Evolutionary conservation across 2,329 filamentous ascomycete species (phyloP).

Genomic region (Penicillium digitatum): DNA sequence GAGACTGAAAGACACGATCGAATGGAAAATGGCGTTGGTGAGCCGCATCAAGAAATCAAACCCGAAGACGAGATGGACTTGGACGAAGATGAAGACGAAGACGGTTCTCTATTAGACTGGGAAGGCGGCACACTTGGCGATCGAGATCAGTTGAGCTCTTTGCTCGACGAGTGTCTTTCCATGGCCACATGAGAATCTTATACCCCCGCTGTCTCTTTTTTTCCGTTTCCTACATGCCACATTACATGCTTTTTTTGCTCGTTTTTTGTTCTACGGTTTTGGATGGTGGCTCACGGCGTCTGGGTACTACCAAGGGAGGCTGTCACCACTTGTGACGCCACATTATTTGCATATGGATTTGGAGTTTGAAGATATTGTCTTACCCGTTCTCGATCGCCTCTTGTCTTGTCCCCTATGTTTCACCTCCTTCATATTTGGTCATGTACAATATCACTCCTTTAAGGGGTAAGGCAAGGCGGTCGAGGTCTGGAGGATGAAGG

Average conservation of each 20-base stretch:
- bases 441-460: conserved; percentile 21
- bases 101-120: conserved; percentile 32
- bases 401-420: conserved; percentile 14
- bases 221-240: conserved; percentile 9
- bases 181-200: conserved; percentile 36
- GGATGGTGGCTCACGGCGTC: conserved; percentile 30
- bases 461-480: conserved; percentile 5
- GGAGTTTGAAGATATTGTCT: conserved; percentile 21
- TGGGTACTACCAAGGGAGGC: conserved; percentile 23
- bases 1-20: conserved; percentile 48
- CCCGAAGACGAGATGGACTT: conserved; percentile 40
- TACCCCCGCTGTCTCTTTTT: conserved; percentile 15
- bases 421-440: conserved; percentile 6
- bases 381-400: conserved; percentile 13
- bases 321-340: conserved; percentile 14
- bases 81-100: conserved; percentile 33
- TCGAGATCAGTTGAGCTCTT: conserved; percentile 36
- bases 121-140: conserved; percentile 37
- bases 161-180: conserved; percentile 43
- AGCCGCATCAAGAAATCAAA: conserved; percentile 21
- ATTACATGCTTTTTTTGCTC: conserved; percentile 8
- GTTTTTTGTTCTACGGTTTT: conserved; percentile 16
- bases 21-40: conserved; percentile 22
- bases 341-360: conserved; percentile 29
- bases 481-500: not conserved